Percentiles rank a stretch among this genome's conserved stretches.
Conservation (phyloP, 495 filamentous ascomycete species). For the Tuber melanosporum region DNA sequence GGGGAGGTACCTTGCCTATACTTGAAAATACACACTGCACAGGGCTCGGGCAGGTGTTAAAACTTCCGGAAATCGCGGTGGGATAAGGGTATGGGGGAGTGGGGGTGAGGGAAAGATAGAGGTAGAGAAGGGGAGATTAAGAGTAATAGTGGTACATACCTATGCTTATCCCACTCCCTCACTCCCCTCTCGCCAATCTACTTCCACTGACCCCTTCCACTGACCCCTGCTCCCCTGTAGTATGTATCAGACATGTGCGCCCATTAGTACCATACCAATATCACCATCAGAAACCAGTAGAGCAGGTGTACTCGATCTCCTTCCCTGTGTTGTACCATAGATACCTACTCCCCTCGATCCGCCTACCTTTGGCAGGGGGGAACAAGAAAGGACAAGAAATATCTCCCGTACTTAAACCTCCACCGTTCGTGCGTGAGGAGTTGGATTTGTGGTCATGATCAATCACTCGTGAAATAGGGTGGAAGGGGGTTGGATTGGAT, state of each 20-base stretch:
- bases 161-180: neutral
- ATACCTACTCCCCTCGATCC: neutral
- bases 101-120: neutral
- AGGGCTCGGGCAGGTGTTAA: neutral
- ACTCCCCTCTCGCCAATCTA: neutral
- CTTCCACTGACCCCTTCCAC: neutral
- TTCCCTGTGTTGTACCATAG: neutral
- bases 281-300: neutral
- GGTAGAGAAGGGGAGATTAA: neutral
- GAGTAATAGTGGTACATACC: neutral
- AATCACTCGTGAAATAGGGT: neutral
- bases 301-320: neutral
- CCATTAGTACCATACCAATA: neutral
- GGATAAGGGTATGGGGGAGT: neutral
- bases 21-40: neutral
- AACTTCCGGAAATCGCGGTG: conserved; percentile 4
- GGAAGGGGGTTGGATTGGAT: neutral
- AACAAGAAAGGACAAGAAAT: neutral
- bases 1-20: neutral
- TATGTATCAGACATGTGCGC: neutral
- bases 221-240: neutral
- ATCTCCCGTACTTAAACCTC: neutral
- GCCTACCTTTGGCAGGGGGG: neutral
- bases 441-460: conserved; percentile 2
- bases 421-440: neutral